These are phyloP conservation scores for Colletotrichum tanaceti DNA, from an alignment of 2,329 filamentous ascomycete genomes.

Conservation along the genomic window DNA sequence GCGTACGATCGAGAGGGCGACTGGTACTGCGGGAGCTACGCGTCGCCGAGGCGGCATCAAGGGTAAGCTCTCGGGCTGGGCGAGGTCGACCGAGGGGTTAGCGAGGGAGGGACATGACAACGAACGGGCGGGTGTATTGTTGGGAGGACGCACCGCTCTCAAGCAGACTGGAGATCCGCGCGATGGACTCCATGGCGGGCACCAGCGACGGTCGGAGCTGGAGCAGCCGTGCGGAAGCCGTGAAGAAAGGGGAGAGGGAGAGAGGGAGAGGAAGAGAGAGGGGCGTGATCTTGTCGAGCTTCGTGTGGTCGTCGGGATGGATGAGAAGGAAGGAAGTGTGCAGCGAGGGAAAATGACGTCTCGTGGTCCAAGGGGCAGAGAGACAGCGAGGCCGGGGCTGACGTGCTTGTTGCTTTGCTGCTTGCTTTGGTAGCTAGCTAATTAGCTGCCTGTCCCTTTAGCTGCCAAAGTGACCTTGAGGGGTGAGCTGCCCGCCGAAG, in stretches of 20 bases:
- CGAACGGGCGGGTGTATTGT: not conserved
- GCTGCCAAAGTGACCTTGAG: not conserved
- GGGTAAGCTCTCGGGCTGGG: constrained; percentile 91
- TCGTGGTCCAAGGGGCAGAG: constrained; percentile 30
- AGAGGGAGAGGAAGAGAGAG: not conserved
- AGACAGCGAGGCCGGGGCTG: constrained; percentile 17
- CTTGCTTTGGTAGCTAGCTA: not conserved
- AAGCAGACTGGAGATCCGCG: constrained; percentile 91
- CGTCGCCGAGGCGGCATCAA: constrained; percentile 94
- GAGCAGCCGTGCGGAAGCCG: not conserved
- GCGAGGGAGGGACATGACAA: constrained; percentile 38
- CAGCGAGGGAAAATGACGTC: constrained; percentile 42
- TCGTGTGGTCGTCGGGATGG: not conserved
- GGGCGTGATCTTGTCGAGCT: not conserved
- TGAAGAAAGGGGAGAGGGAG: not conserved
- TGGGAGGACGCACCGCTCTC: constrained; percentile 80
- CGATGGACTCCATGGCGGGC: constrained; percentile 88
- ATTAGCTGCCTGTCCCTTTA: not conserved
- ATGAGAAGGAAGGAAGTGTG: not conserved
- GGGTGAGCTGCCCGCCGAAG: not conserved
- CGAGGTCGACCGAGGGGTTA: constrained; percentile 30
- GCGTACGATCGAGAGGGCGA: constrained; percentile 77
- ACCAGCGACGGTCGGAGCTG: constrained; percentile 3
- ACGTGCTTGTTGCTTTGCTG: constrained; percentile 3
- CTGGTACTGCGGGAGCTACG: constrained; percentile 71